Evolutionary conservation across 495 filamentous ascomycete genomes (phyloP).

Genomic region (Penicillium steckii): DNA sequence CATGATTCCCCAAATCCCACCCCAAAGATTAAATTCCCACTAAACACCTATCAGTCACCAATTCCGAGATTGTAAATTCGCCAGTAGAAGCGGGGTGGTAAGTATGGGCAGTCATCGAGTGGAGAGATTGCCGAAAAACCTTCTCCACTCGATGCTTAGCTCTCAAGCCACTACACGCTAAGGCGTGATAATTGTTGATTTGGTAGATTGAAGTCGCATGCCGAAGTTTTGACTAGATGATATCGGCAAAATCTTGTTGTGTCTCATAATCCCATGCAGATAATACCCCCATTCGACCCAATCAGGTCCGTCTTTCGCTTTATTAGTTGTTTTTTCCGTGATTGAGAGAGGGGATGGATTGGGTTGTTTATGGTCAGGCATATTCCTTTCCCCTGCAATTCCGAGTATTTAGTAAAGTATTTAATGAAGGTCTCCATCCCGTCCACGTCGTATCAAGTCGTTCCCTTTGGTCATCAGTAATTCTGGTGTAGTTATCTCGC

Average conservation of each 20-base stretch:
- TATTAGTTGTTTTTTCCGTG: neutral
- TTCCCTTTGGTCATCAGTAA: neutral
- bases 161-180: constrained; percentile 1
- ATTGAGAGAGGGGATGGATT: neutral
- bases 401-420: too few relatives aligned
- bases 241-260: constrained; percentile 1
- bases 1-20: neutral
- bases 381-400: too few relatives aligned
- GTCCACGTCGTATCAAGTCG: too few relatives aligned
- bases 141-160: constrained; percentile 17
- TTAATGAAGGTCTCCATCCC: too few relatives aligned
- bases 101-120: constrained; percentile 2
- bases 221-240: too few relatives aligned
- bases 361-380: neutral
- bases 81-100: constrained; percentile 4
- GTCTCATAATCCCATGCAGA: constrained; percentile 3
- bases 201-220: neutral
- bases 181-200: constrained; percentile 1
- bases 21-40: neutral
- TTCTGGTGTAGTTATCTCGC: neutral
- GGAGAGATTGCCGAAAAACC: constrained; percentile 5
- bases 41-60: neutral
- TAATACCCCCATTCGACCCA: neutral
- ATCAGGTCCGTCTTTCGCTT: neutral
- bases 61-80: neutral